phyloP scores from a whole-genome alignment of 1,139 yeast species.

The Candida sanyaensis region DNA sequence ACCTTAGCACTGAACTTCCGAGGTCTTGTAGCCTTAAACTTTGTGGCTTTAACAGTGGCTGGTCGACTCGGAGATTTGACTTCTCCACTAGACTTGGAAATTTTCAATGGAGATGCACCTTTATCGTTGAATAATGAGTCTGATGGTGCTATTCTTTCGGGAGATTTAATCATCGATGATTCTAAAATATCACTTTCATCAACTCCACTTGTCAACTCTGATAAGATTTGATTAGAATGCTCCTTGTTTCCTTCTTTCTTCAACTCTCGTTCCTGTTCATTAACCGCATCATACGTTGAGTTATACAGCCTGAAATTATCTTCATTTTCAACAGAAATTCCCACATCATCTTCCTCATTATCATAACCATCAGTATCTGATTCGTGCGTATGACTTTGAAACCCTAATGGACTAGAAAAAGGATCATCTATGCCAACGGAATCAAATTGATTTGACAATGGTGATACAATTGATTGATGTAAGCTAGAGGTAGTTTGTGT shows the following conservation, averaged over 20 bases:
- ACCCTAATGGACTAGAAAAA: conserved; percentile 16
- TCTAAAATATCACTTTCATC: conserved; percentile 27
- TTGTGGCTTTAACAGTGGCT: conserved; percentile 21
- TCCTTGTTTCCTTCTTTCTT: conserved; percentile 36
- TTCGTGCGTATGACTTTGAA: conserved; percentile 15
- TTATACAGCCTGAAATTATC: conserved; percentile 12
- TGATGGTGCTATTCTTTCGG: conserved; percentile 19
- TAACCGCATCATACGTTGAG: conserved; percentile 18
- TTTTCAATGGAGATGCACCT: conserved; percentile 34
- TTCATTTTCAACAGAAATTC: conserved; percentile 18
- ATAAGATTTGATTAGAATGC: conserved; percentile 35
- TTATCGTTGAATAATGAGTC: conserved; percentile 39
- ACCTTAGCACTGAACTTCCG: conserved; percentile 36
- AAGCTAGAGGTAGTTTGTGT: conserved; percentile 14
- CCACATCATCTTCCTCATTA: conserved; percentile 21
- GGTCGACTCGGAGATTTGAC: conserved; percentile 33
- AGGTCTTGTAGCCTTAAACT: conserved; percentile 49
- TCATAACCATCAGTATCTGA: conserved; percentile 23
- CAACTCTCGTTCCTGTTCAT: conserved; percentile 36
- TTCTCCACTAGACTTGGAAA: conserved; percentile 13
- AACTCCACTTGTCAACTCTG: conserved; percentile 37
- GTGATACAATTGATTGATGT: conserved; percentile 17
- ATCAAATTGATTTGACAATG: conserved; percentile 28
- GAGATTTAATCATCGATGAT: conserved; percentile 22
- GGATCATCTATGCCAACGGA: conserved; percentile 23